phyloP scores from a whole-genome alignment of 192 early-diverging fungal species.

The Oehlia diaphana region DNA sequence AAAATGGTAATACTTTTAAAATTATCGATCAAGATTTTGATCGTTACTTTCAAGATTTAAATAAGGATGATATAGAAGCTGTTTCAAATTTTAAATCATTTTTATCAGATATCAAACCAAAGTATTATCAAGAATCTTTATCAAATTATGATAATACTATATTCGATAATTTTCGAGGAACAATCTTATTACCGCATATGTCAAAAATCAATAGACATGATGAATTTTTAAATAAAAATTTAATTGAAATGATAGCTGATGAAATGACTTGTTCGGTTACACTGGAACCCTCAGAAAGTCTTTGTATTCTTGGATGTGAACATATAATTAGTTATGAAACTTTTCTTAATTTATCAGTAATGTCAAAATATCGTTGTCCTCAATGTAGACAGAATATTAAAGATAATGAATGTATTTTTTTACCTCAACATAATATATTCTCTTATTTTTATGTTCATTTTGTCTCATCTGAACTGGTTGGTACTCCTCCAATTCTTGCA shows the following conservation, averaged over 20 bases:
- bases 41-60: neutral
- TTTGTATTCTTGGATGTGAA: neutral
- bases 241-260: neutral
- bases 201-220: neutral
- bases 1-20: neutral
- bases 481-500: neutral
- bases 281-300: neutral
- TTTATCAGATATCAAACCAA: neutral
- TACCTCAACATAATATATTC: neutral
- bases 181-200: neutral
- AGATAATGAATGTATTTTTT: neutral
- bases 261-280: neutral
- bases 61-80: neutral
- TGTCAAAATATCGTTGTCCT: constrained; percentile 1
- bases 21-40: constrained; percentile 1
- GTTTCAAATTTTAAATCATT: neutral
- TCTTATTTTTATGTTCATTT: neutral
- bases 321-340: neutral
- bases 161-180: neutral
- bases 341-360: neutral
- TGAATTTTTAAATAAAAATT: neutral
- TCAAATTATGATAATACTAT: neutral
- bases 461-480: neutral
- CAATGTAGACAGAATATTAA: neutral
- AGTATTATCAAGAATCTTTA: neutral